Evolutionary conservation across 768 basidiomycete genomes (phyloP), one percentile per base, ranked within the genome.

Genomic region (Kwoniella sp.): DNA sequence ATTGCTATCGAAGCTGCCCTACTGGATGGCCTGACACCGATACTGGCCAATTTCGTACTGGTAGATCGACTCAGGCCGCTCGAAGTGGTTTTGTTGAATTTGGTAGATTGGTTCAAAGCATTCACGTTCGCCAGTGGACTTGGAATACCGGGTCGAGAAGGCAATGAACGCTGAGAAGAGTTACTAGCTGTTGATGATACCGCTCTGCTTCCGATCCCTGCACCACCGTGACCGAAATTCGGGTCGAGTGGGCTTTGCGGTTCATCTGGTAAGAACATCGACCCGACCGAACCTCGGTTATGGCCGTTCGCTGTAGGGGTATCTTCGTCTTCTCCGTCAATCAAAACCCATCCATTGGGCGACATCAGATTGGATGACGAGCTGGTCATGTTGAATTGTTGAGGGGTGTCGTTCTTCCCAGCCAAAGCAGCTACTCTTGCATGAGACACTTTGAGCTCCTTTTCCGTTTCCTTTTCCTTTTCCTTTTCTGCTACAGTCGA

Each of bases 271-370:
- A 44, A 44, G 17, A 9, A 9, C 40, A 9, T 44, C 8, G 17
- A 9, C 17, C 40, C 40, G 40, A 6, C 17, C 17, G 7, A 15
- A 19, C 40, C 40, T 17, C 19, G 44, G 21, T 53, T 36, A 33
- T 36, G 12, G 24, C 27, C 24, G 19, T 24, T 22, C 13, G 54
- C 54, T 5, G 56, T 55, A 29, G 68, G 65, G 13, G 71, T 66
- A 33, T 57, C 53, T 26, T 64, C 62, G 44, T 70, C 63, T 37
- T 65, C 61, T 36, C 55, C 58, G 37, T 56, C 67, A 4, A 74
- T 64, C 27, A 74, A 36, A 2, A 77, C 67, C 76, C 73, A 74
- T 15, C 70, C 71, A 33, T 72, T 74, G 7, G 76, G 76, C 9
- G 68, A 68, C 17, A 71, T 57, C 57, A 67, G 21, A 17, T 33